Conservation (phyloP, 768 basidiomycete species). For the Zangia roseola region DNA sequence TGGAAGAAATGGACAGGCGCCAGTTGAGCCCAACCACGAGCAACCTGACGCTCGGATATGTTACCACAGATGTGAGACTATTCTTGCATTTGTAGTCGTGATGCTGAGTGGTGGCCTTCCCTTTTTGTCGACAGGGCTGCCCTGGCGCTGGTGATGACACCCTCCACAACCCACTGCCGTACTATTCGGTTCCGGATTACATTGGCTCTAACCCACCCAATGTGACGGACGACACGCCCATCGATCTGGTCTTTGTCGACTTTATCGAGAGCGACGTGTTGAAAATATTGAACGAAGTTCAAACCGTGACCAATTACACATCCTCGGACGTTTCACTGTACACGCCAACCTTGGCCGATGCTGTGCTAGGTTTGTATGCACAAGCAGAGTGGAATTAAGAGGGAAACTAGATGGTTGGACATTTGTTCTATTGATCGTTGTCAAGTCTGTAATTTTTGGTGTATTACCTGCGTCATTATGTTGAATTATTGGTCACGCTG, state of each 20-base stretch:
- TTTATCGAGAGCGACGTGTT: conserved; percentile 60
- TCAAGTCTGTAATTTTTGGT: too few species aligned
- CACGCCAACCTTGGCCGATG: conserved; percentile 42
- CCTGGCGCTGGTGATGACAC: conserved; percentile 77
- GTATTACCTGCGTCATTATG: too few species aligned
- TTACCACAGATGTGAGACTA: conserved; percentile 62
- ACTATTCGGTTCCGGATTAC: conserved; percentile 54
- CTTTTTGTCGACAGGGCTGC: conserved; percentile 59
- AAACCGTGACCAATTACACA: conserved; percentile 50
- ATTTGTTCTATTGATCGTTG: too few species aligned
- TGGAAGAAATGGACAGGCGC: conserved; percentile 52
- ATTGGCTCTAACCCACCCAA: conserved; percentile 55
- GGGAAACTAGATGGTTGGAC: too few species aligned
- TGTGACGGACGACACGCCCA: conserved; percentile 44
- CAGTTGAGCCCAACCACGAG: conserved; percentile 28
- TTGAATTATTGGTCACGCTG: too few species aligned
- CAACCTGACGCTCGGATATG: conserved; percentile 68
- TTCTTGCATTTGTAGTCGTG: background rate
- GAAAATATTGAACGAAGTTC: conserved; percentile 53
- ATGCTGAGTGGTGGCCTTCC: background rate
- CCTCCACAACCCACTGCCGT: conserved; percentile 58
- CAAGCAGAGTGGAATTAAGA: conserved; percentile 28
- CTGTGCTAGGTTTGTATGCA: conserved; percentile 42
- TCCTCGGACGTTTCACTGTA: conserved; percentile 53
- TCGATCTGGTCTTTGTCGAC: conserved; percentile 77